Base-by-base conservation (phyloP, 169 alveolate genomes). In the Plasmodium blacklocki region DNA sequence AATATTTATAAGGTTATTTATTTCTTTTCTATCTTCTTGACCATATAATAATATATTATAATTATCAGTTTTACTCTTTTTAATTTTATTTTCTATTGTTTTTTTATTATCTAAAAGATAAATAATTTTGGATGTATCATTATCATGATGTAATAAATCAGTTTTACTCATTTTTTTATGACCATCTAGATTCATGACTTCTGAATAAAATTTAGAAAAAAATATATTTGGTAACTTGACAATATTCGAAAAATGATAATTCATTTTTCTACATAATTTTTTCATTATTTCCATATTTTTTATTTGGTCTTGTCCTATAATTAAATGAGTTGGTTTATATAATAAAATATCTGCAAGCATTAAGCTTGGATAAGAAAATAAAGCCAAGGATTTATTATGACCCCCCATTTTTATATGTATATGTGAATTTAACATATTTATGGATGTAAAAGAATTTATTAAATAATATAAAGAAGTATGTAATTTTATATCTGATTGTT, bases 311-410 rank as follows among this genome's bases (percentile, higher is more conserved):
- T 23, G 49, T 9, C 90, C 90, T 26, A 80, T 52, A 56, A 80
- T 80, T 80, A 80, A 68, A 62, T 67, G 68, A 6, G 54, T 62
- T n/a, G 90, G 90, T 47, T 80, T 49, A 62, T 80, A 80, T 32
- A 80, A 68, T 26, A 80, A 52, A 67, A 80, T 68, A 68, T 80
- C 90, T n/a, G 90, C 50, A 32, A 80, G 32, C 90, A 80, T 80
- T 80, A 80, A 80, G 56, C 70, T 80, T n/a, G 90, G 90, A 49
- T 80, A 80, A 11, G 90, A 80, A 50, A 80, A 47, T 68, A 80
- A 56, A 11, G 90, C 68, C 43, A 80, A 14, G 5, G 90, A 67
- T 80, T 80, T 80, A n/a, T 67, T 26, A 2, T 80, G 54, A 43
- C 63, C 56, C n/a, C 56, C 6, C n/a, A 19, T 58, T 49, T 62